A percentile compares a stretch with the other conserved stretches of the same genome.
Evolutionary conservation across 441 rosid genomes (phyloP).

Genomic region (Hura crepitans): DNA sequence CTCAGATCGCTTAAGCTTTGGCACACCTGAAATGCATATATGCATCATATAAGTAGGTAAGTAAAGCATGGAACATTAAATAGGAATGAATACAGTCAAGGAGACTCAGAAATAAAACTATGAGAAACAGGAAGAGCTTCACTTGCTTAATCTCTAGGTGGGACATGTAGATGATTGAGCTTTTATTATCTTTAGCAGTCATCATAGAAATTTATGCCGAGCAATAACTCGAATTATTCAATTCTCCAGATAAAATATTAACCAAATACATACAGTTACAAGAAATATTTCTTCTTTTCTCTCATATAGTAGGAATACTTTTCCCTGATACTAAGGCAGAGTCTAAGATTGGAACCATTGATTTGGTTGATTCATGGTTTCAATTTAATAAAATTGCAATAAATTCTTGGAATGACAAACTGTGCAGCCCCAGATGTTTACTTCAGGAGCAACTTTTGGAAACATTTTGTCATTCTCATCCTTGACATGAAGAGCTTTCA

Average conservation of each 20-base stretch:
- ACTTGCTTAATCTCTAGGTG: background rate
- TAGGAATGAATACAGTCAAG: slow-evolving; percentile 24
- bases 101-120: slow-evolving; percentile 27
- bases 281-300: background rate
- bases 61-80: background rate
- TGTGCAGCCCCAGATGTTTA: background rate
- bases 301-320: background rate
- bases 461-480: background rate
- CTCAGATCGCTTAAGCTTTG: slow-evolving; percentile 76
- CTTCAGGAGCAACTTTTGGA: slow-evolving; percentile 4
- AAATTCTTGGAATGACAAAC: background rate
- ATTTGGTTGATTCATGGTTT: background rate
- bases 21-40: slow-evolving; percentile 54
- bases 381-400: background rate
- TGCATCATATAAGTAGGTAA: slow-evolving; percentile 9
- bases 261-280: background rate
- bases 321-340: background rate
- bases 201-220: slow-evolving; percentile 1
- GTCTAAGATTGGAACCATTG: background rate
- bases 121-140: background rate
- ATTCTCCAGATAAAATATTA: slow-evolving; percentile 9
- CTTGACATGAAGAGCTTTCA: background rate
- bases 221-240: background rate
- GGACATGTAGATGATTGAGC: background rate
- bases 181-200: background rate